Conservation (phyloP, 2,329 filamentous ascomycete genomes). For the Elsinoe fawcettii region DNA sequence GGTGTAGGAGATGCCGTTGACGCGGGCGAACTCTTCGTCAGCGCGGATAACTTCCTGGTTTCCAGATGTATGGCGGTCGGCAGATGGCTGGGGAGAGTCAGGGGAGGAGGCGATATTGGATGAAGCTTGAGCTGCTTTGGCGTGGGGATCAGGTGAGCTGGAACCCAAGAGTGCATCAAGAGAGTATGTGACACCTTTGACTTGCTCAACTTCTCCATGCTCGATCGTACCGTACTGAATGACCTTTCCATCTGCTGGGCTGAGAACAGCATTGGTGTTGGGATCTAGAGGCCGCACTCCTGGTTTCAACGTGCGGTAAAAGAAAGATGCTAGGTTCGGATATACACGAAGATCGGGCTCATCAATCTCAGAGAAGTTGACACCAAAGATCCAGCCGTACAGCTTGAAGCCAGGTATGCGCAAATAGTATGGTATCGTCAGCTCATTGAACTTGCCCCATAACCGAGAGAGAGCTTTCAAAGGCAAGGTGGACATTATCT, state of each 20-base stretch:
- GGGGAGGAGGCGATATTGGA: slow-evolving; percentile 31
- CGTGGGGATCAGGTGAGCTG: slow-evolving; percentile 43
- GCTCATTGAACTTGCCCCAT: slow-evolving; percentile 87
- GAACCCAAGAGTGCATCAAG: slow-evolving; percentile 81
- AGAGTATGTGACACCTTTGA: slow-evolving; percentile 97
- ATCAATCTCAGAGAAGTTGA: slow-evolving; percentile 76
- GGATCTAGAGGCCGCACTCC: slow-evolving; percentile 78
- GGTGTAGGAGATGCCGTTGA: slow-evolving; percentile 95
- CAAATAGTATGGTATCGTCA: slow-evolving; percentile 79
- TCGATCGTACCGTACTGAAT: slow-evolving; percentile 90
- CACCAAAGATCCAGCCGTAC: slow-evolving; percentile 86
- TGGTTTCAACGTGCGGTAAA: slow-evolving; percentile 90
- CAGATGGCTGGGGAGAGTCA: slow-evolving; percentile 30
- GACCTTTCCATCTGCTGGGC: slow-evolving; percentile 82
- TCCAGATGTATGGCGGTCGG: slow-evolving; percentile 29
- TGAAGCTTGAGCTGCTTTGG: slow-evolving; percentile 38
- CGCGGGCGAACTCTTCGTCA: slow-evolving; percentile 84
- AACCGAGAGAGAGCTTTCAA: slow-evolving; percentile 82
- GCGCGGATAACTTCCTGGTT: slow-evolving; percentile 61
- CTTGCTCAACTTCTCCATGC: slow-evolving; percentile 91
- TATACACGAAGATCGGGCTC: slow-evolving; percentile 85
- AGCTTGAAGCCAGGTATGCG: slow-evolving; percentile 85
- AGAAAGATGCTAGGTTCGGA: slow-evolving; percentile 91
- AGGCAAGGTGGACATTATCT: slow-evolving; percentile 86
- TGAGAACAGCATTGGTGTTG: slow-evolving; percentile 69